Percentiles rank a stretch among this genome's conserved stretches.
phyloP scores from a whole-genome alignment of 768 basidiomycete genomes.

The Mycena venus region DNA sequence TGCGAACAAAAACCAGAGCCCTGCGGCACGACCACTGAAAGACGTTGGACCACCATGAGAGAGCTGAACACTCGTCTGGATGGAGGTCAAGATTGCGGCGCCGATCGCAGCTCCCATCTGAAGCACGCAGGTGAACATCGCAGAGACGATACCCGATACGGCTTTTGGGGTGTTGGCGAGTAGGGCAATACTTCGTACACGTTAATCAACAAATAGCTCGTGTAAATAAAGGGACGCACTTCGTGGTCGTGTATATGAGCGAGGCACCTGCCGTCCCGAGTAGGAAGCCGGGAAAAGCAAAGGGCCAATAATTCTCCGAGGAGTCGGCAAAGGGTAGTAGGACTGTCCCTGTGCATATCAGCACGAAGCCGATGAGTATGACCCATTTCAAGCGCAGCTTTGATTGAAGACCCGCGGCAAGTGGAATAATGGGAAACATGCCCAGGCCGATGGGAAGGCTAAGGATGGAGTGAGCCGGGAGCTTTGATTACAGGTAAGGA shows the following conservation, averaged over 20 bases:
- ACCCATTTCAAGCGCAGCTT: not conserved
- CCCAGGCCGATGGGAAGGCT: not conserved
- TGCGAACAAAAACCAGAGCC: not conserved
- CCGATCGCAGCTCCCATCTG: not conserved
- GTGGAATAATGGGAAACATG: not conserved
- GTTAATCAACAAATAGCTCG: too few relatives aligned
- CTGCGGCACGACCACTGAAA: not conserved
- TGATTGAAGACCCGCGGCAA: not conserved
- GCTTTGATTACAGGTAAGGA: not conserved
- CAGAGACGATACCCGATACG: not conserved
- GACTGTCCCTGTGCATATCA: not conserved
- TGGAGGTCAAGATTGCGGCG: not conserved
- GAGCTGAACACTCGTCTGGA: conserved; percentile 51
- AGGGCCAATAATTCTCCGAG: not conserved
- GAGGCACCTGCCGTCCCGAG: not conserved
- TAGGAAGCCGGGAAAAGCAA: not conserved
- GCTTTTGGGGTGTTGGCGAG: conserved; percentile 44
- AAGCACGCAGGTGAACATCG: not conserved
- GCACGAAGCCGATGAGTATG: not conserved
- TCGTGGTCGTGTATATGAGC: not conserved
- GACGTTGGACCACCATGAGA: not conserved
- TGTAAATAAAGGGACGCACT: not conserved
- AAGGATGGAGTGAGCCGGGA: not conserved
- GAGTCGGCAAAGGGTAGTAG: not conserved
- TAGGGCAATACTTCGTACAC: conserved; percentile 46